Base-by-base conservation (phyloP, 805 yeast genomes). In the Metschnikowia anglica region DNA sequence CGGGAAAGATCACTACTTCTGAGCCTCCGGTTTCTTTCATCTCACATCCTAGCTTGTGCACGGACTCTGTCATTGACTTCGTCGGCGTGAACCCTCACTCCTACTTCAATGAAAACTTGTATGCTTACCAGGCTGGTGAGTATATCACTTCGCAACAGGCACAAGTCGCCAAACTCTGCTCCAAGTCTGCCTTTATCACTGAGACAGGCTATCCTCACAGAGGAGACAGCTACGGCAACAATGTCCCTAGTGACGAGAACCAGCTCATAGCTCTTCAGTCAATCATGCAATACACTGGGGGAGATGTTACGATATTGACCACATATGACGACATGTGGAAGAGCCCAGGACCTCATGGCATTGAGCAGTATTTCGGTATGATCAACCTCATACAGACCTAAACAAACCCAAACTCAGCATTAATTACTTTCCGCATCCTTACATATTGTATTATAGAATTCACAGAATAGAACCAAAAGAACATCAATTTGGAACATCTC, bases 281-380 rank as follows among this genome's bases (percentile, higher is more conserved):
- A 13, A 82, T 90, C 39, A 65, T 89, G 41, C 69, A 76, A 18
- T 75, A 68, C 20, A 65, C 82, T 36, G 79, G 81, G 31, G 70
- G 77, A 26, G 79, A 82, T 35, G 78, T 79, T 37, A 83, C 90
- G 3, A 76, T 90, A 45, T 72, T 90, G 57, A 80, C 95, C 16
- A 81, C 89, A n/a, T 88, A 67, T 65, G 71, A 90, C 57, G 97
- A 90, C 63, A 73, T 66, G 64, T 90, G 97, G 97, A 90, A 90
- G 61, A 56, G 59, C 9, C 89, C 97, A 18, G 97, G 97, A 45
- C 72, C 74, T 2, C 84, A 87, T 61, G 85, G 83, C 49, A 81
- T 90, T 58, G 97, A 90, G 67, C 96, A 88, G 66, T 80, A 79
- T 39, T 90, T 90, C 56, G 97, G 97, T 56, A 70, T 79, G 49